phyloP scores from a whole-genome alignment of 139 green algal species.

The Closterium sp. region DNA sequence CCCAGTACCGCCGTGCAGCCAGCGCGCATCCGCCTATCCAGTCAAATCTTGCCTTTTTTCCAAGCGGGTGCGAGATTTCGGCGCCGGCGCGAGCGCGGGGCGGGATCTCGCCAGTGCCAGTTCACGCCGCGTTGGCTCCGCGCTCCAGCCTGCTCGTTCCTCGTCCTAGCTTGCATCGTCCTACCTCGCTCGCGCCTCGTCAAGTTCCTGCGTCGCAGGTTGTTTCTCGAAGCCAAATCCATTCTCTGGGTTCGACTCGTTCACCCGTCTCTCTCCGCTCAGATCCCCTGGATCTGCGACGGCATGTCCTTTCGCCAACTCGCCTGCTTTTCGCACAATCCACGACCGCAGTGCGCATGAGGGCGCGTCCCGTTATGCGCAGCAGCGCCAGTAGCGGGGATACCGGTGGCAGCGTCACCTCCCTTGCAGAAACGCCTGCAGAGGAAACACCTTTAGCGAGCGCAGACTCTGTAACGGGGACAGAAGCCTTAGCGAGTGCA shows the following conservation, averaged over 20 bases:
- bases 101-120: too few relatives aligned
- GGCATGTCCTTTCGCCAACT: neutral
- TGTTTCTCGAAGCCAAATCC: too few relatives aligned
- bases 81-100: too few relatives aligned
- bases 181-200: neutral
- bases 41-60: too few relatives aligned
- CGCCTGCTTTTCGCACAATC: neutral
- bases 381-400: neutral
- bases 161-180: neutral
- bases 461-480: neutral
- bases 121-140: too few relatives aligned
- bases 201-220: neutral
- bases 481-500: neutral
- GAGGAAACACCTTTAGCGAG: neutral
- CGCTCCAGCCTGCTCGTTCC: too few relatives aligned
- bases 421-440: neutral
- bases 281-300: too few relatives aligned
- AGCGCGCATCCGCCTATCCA: neutral
- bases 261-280: too few relatives aligned
- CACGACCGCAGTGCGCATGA: neutral
- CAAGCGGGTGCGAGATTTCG: too few relatives aligned
- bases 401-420: neutral
- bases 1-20: neutral
- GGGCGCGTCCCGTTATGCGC: neutral
- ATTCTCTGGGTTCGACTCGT: too few relatives aligned